Conservation (phyloP, 768 basidiomycete species). For the Hygrophoropsis aurantiaca region DNA sequence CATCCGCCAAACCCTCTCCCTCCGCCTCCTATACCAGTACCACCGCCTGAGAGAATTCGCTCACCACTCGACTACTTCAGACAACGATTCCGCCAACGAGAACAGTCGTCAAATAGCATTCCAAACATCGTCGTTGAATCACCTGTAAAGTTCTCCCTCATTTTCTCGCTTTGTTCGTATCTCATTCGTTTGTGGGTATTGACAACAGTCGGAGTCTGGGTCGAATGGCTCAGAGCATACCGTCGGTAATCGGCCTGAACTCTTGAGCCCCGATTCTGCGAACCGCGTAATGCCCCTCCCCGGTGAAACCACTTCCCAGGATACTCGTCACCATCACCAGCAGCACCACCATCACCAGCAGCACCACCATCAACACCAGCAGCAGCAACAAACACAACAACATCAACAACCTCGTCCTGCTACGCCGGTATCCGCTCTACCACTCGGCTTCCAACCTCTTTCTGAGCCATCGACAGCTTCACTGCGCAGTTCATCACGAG, state of each 20-base stretch:
- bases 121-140: slow-evolving; percentile 46
- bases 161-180: not conserved
- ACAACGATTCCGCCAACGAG: slow-evolving; percentile 27
- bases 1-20: slow-evolving; percentile 1
- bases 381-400: not conserved
- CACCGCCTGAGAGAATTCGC: slow-evolving; percentile 9
- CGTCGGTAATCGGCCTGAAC: slow-evolving; percentile 34
- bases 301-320: slow-evolving; percentile 9
- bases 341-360: not conserved
- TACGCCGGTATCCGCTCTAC: slow-evolving; percentile 11
- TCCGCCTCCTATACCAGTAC: no score
- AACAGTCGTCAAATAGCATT: slow-evolving; percentile 33
- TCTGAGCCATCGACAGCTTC: not conserved
- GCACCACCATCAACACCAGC: not conserved
- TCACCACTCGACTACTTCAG: slow-evolving; percentile 23
- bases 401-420: not conserved
- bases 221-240: slow-evolving; percentile 31
- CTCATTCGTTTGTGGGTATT: not conserved
- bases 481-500: not conserved
- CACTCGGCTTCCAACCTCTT: slow-evolving; percentile 1
- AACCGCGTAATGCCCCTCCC: slow-evolving; percentile 23
- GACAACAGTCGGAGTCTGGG: slow-evolving; percentile 39
- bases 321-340: not conserved
- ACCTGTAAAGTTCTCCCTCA: slow-evolving; percentile 35
- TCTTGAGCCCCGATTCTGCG: slow-evolving; percentile 45